phyloP scores from a whole-genome alignment of 331 rosid species.

The Quercus phellos region DNA sequence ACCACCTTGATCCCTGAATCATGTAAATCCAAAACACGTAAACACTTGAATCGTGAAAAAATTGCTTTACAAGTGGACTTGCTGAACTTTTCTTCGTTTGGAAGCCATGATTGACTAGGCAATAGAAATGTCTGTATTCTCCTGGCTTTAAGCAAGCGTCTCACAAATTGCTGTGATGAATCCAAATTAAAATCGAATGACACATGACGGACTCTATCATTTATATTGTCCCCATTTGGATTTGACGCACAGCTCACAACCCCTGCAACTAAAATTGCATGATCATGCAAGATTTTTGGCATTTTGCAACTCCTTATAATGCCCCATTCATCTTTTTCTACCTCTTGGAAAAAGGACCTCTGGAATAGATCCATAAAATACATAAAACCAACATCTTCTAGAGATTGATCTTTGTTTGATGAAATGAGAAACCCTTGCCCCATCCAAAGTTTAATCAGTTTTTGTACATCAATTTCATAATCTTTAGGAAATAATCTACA shows the following conservation, averaged over 20 bases:
- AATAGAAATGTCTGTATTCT: not conserved
- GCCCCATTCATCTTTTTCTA: not conserved
- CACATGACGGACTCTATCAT: not conserved
- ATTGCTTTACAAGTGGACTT: too few species aligned
- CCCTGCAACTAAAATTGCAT: not conserved
- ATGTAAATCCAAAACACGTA: too few species aligned
- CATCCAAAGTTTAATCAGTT: constrained; percentile 3
- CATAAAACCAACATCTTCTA: constrained; percentile 10
- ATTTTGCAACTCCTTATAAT: not conserved
- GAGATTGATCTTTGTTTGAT: too few species aligned
- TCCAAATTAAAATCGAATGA: not conserved
- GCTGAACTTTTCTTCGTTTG: too few species aligned
- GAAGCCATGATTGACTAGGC: too few species aligned
- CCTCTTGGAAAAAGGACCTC: constrained; percentile 15
- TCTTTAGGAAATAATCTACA: too few species aligned
- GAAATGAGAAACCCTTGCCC: constrained; percentile 20
- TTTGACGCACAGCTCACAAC: not conserved
- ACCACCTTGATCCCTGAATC: too few species aligned
- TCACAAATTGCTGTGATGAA: not conserved
- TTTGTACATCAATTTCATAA: too few species aligned
- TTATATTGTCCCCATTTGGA: not conserved
- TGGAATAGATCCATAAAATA: not conserved
- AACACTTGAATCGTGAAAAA: too few species aligned
- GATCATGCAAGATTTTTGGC: not conserved
- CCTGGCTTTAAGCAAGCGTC: not conserved